phyloP scores from a whole-genome alignment of 2,329 filamentous ascomycete species.

The Rhynchosporium agropyri region DNA sequence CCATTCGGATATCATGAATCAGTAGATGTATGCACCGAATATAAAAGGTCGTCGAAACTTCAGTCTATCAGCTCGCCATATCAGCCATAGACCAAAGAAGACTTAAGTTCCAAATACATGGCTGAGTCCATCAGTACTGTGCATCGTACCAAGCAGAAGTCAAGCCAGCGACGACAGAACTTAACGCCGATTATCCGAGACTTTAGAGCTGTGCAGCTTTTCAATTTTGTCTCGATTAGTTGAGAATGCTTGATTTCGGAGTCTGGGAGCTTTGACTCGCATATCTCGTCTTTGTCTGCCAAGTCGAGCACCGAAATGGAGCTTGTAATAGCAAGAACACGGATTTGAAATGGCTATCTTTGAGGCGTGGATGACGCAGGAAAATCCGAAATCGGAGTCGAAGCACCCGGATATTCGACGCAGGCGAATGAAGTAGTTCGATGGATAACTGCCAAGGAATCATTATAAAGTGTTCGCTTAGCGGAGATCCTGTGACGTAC shows the following conservation, averaged over 20 bases:
- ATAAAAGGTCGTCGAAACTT: slow-evolving; percentile 1
- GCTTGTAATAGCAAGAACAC: background rate
- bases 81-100: background rate
- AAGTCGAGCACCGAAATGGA: background rate
- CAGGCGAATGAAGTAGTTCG: slow-evolving; percentile 1
- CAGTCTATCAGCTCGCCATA: background rate
- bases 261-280: slow-evolving; percentile 3
- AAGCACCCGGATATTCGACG: slow-evolving; percentile 10
- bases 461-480: background rate
- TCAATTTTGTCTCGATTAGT: background rate
- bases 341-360: background rate
- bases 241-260: slow-evolving; percentile 1
- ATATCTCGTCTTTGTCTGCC: background rate
- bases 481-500: background rate
- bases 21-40: slow-evolving; percentile 1
- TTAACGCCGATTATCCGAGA: slow-evolving; percentile 6
- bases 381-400: background rate
- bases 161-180: background rate
- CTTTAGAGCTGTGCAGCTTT: background rate
- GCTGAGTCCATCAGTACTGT: background rate
- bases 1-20: slow-evolving; percentile 12
- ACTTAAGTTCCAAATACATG: slow-evolving; percentile 3
- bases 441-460: background rate
- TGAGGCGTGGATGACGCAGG: background rate
- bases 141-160: slow-evolving; percentile 9